Percentiles rank a stretch among this genome's conserved stretches.
These are phyloP conservation scores for Diospyros lotus DNA, from an alignment of 148 eudicot genomes.

Conservation along the genomic window DNA sequence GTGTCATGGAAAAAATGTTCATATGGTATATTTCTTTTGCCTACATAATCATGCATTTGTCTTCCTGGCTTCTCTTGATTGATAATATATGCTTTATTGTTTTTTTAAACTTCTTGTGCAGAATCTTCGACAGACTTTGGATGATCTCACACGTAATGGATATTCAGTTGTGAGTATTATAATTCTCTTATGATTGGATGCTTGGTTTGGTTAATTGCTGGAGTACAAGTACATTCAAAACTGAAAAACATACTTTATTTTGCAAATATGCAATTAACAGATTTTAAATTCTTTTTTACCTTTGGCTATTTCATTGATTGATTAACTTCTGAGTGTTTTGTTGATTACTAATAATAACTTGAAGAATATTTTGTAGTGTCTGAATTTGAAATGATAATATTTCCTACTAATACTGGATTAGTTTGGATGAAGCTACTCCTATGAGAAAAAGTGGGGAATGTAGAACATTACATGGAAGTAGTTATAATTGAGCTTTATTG, in stretches of 20 bases:
- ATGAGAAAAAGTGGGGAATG: not conserved
- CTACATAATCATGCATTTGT: not conserved
- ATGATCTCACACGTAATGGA: constrained; percentile 91
- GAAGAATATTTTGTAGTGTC: not conserved
- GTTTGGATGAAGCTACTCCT: not conserved
- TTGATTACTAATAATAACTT: not conserved
- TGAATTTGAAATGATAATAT: not conserved
- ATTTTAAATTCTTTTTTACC: not conserved
- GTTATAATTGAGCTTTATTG: not conserved
- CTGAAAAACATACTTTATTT: not conserved
- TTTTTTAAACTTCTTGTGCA: constrained; percentile 34
- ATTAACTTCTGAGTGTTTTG: not conserved
- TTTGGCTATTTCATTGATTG: not conserved
- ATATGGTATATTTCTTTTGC: not conserved
- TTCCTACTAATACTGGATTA: not conserved
- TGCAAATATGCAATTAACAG: not conserved
- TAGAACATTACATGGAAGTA: not conserved
- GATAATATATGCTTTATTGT: not conserved
- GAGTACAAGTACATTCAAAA: no score
- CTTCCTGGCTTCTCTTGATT: not conserved
- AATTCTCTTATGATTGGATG: constrained; percentile 8
- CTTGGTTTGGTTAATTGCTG: not conserved
- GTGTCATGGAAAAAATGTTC: no score
- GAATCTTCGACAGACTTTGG: constrained; percentile 94
- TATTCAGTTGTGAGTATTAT: constrained; percentile 85